Evolutionary conservation across 2,329 filamentous ascomycete genomes (phyloP), one percentile per base, ranked within the genome.

Genomic region (Cladosporium sp.): DNA sequence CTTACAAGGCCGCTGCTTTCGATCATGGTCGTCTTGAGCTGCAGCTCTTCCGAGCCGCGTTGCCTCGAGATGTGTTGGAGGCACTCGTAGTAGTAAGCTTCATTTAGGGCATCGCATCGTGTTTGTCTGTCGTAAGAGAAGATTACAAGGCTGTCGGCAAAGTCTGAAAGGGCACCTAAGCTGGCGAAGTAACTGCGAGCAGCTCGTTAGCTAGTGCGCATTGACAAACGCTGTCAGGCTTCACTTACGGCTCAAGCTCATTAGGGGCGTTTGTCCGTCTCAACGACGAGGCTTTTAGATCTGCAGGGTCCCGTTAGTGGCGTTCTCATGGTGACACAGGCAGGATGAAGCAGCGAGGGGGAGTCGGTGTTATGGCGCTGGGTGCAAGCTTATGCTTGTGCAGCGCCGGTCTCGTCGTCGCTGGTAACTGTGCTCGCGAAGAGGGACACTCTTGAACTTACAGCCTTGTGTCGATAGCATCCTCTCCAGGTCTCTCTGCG

Each of bases 111-210:
- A 62, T 88, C 82, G 44, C 74, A 76, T 7, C 69, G 63, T 19
- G 75, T 69, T 67, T 88, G 85, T 29, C 79, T 73, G 19, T 80
- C 72, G 61, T 81, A 88, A 3, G 82, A 80, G 64, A 82, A 85
- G 22, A 75, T 68, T 15, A 89, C 68, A n/a, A 84, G 67, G 1
- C 70, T 61, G 59, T 86, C 81, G 4, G 79, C 75, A 64, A 87
- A 86, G 60, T 85, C 79, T 34, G 78, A 75, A 7, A 82, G 64
- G 12, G 76, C 76, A 18, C 85, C 85, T 18, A 89, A 70, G 55
- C 81, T 79, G 43, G 81, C 79, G 57, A 77, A 73, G 37, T 74
- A 75, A 8, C 45, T 48, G 27, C n/a, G 27, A 17, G 8, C 12
- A 7, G 12, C 8, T 8, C 6, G 19, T 60, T 56, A 65, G 57